A percentile compares a stretch with the other conserved stretches of the same genome.
Evolutionary conservation across 2,329 filamentous ascomycete species (phyloP).

Genomic region (Ophiocordyceps sinensis): DNA sequence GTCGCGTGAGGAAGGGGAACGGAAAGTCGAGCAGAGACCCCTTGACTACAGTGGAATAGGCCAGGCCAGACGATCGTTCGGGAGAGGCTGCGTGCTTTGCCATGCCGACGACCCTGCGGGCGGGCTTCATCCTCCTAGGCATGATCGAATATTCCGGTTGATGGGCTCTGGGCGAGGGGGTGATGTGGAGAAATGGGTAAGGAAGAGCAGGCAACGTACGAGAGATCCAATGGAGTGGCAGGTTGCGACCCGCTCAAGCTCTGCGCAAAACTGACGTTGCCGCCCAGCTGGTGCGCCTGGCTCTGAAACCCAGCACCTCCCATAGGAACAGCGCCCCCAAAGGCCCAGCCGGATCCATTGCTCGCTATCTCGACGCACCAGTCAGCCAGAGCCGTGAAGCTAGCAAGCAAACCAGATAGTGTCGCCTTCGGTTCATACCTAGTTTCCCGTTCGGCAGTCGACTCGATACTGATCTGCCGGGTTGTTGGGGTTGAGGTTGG

Average conservation of each 20-base stretch:
- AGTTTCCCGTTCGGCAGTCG: slow-evolving; percentile 52
- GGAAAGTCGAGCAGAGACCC: slow-evolving; percentile 6
- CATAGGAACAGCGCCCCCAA: slow-evolving; percentile 48
- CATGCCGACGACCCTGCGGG: slow-evolving; percentile 5
- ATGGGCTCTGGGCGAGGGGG: background rate
- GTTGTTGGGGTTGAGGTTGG: slow-evolving; percentile 42
- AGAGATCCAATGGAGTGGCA: slow-evolving; percentile 46
- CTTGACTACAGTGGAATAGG: slow-evolving; percentile 19
- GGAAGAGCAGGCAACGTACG: slow-evolving; percentile 38
- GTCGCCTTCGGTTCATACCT: slow-evolving; percentile 24
- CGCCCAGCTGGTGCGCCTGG: slow-evolving; percentile 37
- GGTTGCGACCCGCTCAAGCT: slow-evolving; percentile 49
- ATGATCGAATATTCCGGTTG: slow-evolving; percentile 1
- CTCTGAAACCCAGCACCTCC: slow-evolving; percentile 38
- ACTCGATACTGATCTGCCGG: slow-evolving; percentile 37
- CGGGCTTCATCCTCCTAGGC: slow-evolving; percentile 5
- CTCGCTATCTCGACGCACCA: slow-evolving; percentile 21
- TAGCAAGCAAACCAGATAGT: background rate
- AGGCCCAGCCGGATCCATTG: slow-evolving; percentile 45
- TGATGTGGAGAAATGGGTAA: background rate
- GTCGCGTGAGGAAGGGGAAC: background rate
- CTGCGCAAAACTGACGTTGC: slow-evolving; percentile 52
- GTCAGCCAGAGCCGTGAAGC: background rate
- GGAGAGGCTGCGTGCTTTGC: background rate
- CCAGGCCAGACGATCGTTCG: slow-evolving; percentile 3